Percentiles rank a stretch among this genome's conserved stretches.
Evolutionary conservation across 768 basidiomycete genomes (phyloP).

Genomic region (Podaxis pistillaris): DNA sequence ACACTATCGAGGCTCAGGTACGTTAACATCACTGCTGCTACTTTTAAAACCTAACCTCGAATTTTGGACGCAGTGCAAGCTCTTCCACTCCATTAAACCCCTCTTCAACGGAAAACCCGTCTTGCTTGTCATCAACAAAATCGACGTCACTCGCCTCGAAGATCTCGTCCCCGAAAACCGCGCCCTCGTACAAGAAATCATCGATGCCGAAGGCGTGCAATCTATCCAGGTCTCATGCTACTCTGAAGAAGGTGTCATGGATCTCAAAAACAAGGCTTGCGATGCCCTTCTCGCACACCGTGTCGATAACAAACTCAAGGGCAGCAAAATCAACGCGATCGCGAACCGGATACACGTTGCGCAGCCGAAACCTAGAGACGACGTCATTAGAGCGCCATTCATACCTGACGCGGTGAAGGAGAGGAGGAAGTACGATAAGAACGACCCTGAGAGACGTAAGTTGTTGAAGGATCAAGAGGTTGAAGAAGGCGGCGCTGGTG

Average conservation of each 20-base stretch:
- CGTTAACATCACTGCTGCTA: constrained; percentile 19
- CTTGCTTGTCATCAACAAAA: constrained; percentile 96
- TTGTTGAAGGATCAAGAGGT: constrained; percentile 82
- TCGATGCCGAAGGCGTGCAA: constrained; percentile 66
- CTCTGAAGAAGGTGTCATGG: constrained; percentile 91
- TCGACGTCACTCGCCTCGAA: constrained; percentile 86
- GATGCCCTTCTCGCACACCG: constrained; percentile 93
- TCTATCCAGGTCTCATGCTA: constrained; percentile 89
- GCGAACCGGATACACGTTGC: constrained; percentile 97
- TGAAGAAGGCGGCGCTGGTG: constrained; percentile 87
- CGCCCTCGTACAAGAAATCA: constrained; percentile 84
- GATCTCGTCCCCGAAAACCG: constrained; percentile 78
- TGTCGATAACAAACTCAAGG: constrained; percentile 92
- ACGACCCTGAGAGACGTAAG: constrained; percentile 72
- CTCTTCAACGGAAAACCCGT: constrained; percentile 93
- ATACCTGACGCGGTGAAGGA: constrained; percentile 84
- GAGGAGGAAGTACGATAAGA: constrained; percentile 81
- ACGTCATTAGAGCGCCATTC: constrained; percentile 82
- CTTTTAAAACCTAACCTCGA: neutral
- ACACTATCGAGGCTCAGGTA: constrained; percentile 94
- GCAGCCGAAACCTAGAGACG: constrained; percentile 85
- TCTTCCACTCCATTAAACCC: constrained; percentile 99
- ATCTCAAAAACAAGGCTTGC: constrained; percentile 92
- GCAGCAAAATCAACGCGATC: constrained; percentile 87
- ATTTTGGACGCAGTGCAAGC: constrained; percentile 69